Conservation (phyloP, 371 early-diverging fungal genomes). For the Actinomucor elegans region DNA sequence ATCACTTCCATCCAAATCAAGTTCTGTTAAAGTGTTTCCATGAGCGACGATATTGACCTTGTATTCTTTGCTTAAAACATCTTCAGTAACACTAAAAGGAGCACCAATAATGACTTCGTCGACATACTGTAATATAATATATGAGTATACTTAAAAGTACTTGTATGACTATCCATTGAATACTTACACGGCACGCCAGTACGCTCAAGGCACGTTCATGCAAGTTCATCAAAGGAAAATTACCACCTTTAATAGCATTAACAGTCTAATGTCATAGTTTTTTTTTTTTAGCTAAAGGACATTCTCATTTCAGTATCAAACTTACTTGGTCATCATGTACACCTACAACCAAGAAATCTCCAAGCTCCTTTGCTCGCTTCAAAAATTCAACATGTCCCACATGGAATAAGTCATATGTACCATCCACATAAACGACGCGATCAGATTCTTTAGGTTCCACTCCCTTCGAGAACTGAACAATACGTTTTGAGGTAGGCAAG, state of each 20-base stretch:
- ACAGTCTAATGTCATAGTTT: too few relatives aligned
- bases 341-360: slow-evolving; percentile 92
- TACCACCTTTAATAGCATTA: slow-evolving; percentile 83
- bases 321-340: slow-evolving; percentile 85
- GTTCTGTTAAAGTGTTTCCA: slow-evolving; percentile 63
- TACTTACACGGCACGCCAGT: slow-evolving; percentile 76
- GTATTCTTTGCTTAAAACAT: slow-evolving; percentile 78
- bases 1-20: slow-evolving; percentile 74
- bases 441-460: slow-evolving; percentile 67
- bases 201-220: slow-evolving; percentile 91
- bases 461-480: slow-evolving; percentile 87
- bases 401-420: slow-evolving; percentile 97
- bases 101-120: slow-evolving; percentile 93
- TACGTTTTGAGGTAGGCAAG: slow-evolving; percentile 81
- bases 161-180: too few relatives aligned
- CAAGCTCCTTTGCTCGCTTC: slow-evolving; percentile 80
- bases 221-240: slow-evolving; percentile 92
- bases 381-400: slow-evolving; percentile 94
- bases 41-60: slow-evolving; percentile 80
- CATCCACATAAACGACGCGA: slow-evolving; percentile 91
- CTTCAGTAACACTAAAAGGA: slow-evolving; percentile 81
- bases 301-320: too few relatives aligned
- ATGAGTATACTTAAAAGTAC: too few relatives aligned
- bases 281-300: too few relatives aligned
- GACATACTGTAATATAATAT: slow-evolving; percentile 77